These are phyloP conservation scores for Salvia splendens DNA, from an alignment of 257 asterid genomes.

Conservation along the genomic window DNA sequence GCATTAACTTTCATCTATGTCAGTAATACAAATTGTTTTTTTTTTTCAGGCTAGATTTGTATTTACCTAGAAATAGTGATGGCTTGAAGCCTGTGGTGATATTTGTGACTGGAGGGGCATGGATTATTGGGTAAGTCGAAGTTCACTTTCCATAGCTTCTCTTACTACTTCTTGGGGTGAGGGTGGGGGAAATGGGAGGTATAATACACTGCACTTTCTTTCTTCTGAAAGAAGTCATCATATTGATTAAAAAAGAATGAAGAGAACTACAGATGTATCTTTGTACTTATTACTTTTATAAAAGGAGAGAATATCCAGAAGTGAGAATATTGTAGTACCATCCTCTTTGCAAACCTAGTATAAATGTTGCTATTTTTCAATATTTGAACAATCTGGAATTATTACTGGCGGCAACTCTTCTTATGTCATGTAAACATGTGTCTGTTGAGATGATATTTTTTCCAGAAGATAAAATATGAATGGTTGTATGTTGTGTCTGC, in stretches of 20 bases:
- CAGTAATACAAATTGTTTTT: conserved; percentile 4
- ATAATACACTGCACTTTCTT: not conserved
- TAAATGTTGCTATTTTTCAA: not conserved
- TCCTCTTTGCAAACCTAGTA: conserved; percentile 11
- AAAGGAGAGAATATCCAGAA: not conserved
- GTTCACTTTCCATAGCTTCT: conserved; percentile 19
- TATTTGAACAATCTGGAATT: not conserved
- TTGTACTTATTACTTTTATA: not conserved
- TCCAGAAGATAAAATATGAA: conserved; percentile 7
- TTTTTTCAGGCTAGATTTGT: conserved; percentile 81
- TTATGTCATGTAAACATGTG: conserved; percentile 2
- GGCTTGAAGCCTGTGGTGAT: conserved; percentile 81
- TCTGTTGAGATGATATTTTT: not conserved
- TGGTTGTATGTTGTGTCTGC: not conserved
- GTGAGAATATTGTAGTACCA: not conserved
- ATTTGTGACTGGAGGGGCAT: conserved; percentile 99
- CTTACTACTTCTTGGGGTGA: conserved; percentile 2
- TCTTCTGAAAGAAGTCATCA: not conserved
- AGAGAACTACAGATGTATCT: not conserved
- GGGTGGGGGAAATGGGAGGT: not conserved
- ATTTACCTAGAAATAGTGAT: conserved; percentile 63
- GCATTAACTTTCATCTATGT: conserved; percentile 21
- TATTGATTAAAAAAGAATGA: not conserved
- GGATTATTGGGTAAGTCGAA: conserved; percentile 87
- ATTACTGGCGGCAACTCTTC: not conserved